Conservation (phyloP, 805 yeast species). For the Suhomyces kilbournensis region DNA sequence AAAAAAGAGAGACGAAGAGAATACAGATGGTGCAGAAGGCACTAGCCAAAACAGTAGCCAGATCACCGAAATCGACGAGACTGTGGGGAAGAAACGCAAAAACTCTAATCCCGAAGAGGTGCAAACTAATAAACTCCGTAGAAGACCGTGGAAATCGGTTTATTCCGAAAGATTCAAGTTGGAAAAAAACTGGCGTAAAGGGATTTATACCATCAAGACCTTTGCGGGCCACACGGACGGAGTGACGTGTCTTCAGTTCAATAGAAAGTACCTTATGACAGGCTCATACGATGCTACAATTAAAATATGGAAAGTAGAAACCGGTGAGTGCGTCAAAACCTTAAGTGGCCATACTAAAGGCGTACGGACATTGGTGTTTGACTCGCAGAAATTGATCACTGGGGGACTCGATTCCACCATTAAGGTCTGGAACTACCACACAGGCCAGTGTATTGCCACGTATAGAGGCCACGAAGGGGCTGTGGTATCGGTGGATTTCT, state of each 20-base stretch:
- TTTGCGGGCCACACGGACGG: conserved; percentile 87
- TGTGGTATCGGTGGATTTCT: conserved; percentile 80
- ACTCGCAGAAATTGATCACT: conserved; percentile 83
- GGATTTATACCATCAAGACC: conserved; percentile 58
- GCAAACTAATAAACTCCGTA: conserved; percentile 14
- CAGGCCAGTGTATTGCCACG: conserved; percentile 92
- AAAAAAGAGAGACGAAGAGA: conserved; percentile 9
- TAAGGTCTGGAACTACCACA: conserved; percentile 92
- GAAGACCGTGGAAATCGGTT: conserved; percentile 92
- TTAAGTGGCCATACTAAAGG: conserved; percentile 87
- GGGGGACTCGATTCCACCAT: conserved; percentile 91
- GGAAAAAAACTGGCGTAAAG: conserved; percentile 93
- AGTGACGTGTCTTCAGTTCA: conserved; percentile 82
- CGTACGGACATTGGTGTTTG: conserved; percentile 80
- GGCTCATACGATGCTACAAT: conserved; percentile 91
- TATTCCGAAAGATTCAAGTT: conserved; percentile 87
- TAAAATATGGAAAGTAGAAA: conserved; percentile 87
- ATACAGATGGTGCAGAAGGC: background rate
- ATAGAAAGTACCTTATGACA: conserved; percentile 71
- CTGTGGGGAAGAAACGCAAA: background rate
- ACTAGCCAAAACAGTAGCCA: background rate
- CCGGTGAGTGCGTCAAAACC: conserved; percentile 75
- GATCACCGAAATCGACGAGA: background rate
- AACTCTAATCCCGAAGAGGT: background rate
- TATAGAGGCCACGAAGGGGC: conserved; percentile 89